Conservation (phyloP, 176 grass and related monocot genomes). For the Hordeum marinum region DNA sequence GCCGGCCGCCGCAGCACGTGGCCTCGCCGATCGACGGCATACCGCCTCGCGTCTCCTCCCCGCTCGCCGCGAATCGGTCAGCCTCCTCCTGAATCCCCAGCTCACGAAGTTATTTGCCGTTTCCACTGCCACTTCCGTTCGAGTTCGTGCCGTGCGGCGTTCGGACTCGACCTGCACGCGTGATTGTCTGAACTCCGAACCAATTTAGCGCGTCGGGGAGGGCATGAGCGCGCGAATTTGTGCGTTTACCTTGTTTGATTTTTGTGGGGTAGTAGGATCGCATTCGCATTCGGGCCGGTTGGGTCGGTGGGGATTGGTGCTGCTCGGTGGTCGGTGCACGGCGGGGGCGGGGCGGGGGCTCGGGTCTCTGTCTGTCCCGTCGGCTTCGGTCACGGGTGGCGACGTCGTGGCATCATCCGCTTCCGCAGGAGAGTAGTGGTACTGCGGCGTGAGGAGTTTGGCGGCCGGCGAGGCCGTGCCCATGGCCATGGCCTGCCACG, state of each 20-base stretch:
- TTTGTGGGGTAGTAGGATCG: background rate
- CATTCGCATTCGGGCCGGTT: background rate
- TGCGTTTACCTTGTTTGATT: background rate
- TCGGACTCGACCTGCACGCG: background rate
- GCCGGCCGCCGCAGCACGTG: background rate
- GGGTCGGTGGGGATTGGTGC: background rate
- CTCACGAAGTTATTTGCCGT: background rate
- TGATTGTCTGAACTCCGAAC: background rate
- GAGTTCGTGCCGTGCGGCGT: background rate
- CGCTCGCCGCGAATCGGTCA: too few species aligned
- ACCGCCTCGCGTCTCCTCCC: background rate
- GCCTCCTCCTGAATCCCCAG: background rate
- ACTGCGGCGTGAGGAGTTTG: background rate
- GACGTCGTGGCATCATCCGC: background rate
- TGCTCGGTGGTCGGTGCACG: background rate
- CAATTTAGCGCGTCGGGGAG: background rate
- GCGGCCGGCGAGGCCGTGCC: background rate
- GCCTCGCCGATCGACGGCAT: background rate
- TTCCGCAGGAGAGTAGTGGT: background rate
- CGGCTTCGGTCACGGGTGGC: background rate
- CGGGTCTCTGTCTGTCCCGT: background rate
- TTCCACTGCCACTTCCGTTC: background rate
- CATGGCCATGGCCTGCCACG: background rate
- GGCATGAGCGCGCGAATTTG: background rate
- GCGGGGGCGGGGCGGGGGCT: background rate